phyloP scores from a whole-genome alignment of 2,329 filamentous ascomycete genomes.

The Neopestalotiopsis sp. region DNA sequence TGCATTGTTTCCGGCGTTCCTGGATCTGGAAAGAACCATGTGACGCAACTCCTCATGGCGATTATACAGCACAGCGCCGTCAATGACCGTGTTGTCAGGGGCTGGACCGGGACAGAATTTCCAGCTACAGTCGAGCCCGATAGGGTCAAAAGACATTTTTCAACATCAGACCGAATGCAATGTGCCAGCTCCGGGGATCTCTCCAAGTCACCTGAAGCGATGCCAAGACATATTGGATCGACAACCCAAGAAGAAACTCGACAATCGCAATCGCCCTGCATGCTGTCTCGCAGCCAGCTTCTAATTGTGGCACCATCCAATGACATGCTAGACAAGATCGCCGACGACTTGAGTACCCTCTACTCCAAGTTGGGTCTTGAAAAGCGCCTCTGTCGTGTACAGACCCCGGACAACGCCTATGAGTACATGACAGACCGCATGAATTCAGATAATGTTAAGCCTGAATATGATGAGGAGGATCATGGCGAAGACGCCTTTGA shows the following conservation, averaged over 20 bases:
- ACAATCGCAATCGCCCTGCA: neutral
- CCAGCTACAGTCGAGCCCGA: neutral
- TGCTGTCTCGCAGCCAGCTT: neutral
- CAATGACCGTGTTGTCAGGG: neutral
- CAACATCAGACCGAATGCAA: too few relatives aligned
- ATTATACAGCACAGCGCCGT: neutral
- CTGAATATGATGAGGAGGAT: neutral
- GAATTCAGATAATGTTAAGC: neutral
- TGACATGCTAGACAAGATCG: constrained; percentile 38
- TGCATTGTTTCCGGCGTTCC: neutral
- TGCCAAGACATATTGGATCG: too few relatives aligned
- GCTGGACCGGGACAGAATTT: neutral
- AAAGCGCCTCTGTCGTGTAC: neutral
- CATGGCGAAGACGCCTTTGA: neutral
- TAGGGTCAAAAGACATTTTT: too few relatives aligned
- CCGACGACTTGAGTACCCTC: constrained; percentile 26
- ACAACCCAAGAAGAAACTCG: neutral
- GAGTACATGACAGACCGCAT: neutral
- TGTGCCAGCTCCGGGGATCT: too few relatives aligned
- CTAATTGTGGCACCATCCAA: constrained; percentile 1
- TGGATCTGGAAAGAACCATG: constrained; percentile 1
- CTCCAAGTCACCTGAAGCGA: too few relatives aligned
- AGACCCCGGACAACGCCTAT: neutral
- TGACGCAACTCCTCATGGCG: neutral
- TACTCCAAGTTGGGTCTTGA: neutral